A percentile compares a stretch with the other conserved stretches of the same genome.
phyloP scores from a whole-genome alignment of 768 basidiomycete genomes.

The Ramaria rubella region DNA sequence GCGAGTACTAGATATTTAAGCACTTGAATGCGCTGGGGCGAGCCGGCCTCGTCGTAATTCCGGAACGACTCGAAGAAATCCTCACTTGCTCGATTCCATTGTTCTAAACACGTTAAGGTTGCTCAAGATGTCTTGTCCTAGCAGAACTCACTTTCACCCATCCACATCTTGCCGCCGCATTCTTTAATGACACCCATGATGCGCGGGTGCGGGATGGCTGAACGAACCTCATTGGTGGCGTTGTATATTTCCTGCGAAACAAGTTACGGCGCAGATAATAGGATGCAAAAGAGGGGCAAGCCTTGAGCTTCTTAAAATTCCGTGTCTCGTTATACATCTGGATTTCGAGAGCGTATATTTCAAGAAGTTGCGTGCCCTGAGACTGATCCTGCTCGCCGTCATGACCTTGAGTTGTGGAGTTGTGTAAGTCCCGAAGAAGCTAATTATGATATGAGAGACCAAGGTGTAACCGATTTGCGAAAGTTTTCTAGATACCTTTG shows the following conservation, averaged over 20 bases:
- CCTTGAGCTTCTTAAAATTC: constrained; percentile 95
- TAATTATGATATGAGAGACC: constrained; percentile 22
- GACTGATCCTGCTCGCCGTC: constrained; percentile 80
- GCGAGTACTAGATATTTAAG: constrained; percentile 96
- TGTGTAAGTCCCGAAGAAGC: constrained; percentile 74
- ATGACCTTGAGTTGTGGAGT: constrained; percentile 55
- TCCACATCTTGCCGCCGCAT: constrained; percentile 99
- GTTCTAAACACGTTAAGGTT: constrained; percentile 42
- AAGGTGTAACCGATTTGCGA: background rate
- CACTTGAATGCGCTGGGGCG: constrained; percentile 93
- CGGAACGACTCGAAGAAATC: constrained; percentile 99
- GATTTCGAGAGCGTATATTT: constrained; percentile 97
- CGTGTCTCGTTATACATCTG: constrained; percentile 98
- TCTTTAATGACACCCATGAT: constrained; percentile 99
- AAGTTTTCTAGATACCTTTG: constrained; percentile 47
- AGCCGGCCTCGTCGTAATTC: constrained; percentile 97
- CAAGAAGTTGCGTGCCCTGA: constrained; percentile 86
- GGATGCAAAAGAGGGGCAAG: constrained; percentile 21
- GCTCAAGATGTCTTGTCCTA: background rate
- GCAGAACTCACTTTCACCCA: constrained; percentile 80
- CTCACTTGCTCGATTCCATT: constrained; percentile 95
- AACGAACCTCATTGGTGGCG: constrained; percentile 84
- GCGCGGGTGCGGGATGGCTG: constrained; percentile 94
- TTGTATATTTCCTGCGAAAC: constrained; percentile 89
- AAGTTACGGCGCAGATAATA: constrained; percentile 1